These are phyloP conservation scores for Echinosophora koreensis DNA, from an alignment of 306 rosid genomes.

Conservation along the genomic window DNA sequence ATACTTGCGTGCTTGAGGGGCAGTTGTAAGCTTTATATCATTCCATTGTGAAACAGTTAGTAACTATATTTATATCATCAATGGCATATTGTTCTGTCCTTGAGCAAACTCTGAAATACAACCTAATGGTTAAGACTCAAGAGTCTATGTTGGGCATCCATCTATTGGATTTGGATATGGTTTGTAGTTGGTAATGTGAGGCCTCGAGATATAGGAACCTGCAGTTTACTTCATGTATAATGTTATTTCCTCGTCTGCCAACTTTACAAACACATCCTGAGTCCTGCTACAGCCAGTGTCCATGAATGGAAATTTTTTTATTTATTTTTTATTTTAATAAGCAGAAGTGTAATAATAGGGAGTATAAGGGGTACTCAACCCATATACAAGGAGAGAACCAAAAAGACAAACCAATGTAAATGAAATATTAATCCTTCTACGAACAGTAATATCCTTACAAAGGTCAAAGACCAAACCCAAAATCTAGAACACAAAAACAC, in stretches of 20 bases:
- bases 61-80: neutral
- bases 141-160: neutral
- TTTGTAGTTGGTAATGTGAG: neutral
- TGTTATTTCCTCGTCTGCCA: neutral
- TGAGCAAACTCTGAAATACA: constrained; percentile 2
- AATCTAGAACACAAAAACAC: too few species aligned
- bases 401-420: too few species aligned
- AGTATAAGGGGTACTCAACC: too few species aligned
- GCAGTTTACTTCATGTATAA: neutral
- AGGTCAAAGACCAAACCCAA: too few species aligned
- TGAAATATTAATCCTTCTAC: too few species aligned
- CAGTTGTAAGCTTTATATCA: neutral
- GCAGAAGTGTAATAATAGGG: too few species aligned
- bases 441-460: too few species aligned
- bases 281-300: neutral
- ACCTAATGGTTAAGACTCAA: neutral
- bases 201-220: neutral
- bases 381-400: too few species aligned
- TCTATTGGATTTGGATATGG: neutral
- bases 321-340: too few species aligned
- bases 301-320: neutral
- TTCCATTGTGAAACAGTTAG: neutral
- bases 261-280: neutral
- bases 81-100: constrained; percentile 3
- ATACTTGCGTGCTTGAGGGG: neutral